A percentile compares a stretch with the other conserved stretches of the same genome.
These are phyloP conservation scores for Quercus parvula DNA, from an alignment of 306 rosid genomes.

Conservation along the genomic window DNA sequence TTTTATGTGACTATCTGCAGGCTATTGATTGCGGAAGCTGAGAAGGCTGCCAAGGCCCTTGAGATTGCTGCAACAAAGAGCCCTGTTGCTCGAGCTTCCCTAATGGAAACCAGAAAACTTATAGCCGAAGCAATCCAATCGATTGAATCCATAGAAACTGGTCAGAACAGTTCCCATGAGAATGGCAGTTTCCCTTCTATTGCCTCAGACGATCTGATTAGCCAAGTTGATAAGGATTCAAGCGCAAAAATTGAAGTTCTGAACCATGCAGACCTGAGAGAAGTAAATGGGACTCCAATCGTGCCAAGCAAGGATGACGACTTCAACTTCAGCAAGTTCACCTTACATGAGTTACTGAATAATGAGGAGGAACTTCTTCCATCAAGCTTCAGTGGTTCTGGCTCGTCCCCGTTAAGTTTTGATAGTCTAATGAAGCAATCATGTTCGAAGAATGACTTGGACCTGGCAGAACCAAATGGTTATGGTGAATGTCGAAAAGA, in stretches of 20 bases:
- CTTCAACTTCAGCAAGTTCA: slow-evolving; percentile 37
- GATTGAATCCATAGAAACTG: slow-evolving; percentile 59
- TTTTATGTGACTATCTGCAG: slow-evolving; percentile 42
- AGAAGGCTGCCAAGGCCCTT: slow-evolving; percentile 88
- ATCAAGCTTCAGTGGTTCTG: slow-evolving; percentile 31
- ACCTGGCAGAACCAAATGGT: slow-evolving; percentile 27
- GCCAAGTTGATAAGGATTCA: slow-evolving; percentile 20
- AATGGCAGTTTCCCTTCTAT: slow-evolving; percentile 29
- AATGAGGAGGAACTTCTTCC: slow-evolving; percentile 38
- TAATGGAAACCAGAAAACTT: slow-evolving; percentile 77
- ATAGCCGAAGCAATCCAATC: slow-evolving; percentile 90
- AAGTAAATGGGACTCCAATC: slow-evolving; percentile 51
- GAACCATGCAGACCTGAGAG: slow-evolving; percentile 29
- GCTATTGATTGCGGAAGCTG: slow-evolving; percentile 88
- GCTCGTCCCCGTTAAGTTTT: slow-evolving; percentile 34
- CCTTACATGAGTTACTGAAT: slow-evolving; percentile 38
- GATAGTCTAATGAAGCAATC: slow-evolving; percentile 24
- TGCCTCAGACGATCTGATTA: slow-evolving; percentile 26
- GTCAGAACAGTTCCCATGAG: slow-evolving; percentile 24
- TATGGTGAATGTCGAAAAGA: slow-evolving; percentile 26
- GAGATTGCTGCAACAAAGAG: slow-evolving; percentile 82
- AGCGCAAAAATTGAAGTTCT: slow-evolving; percentile 14
- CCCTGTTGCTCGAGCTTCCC: slow-evolving; percentile 77
- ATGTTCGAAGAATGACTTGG: slow-evolving; percentile 14
- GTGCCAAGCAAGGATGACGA: slow-evolving; percentile 28